phyloP scores from a whole-genome alignment of 176 grass and related monocot species.

The Musa acuminata region DNA sequence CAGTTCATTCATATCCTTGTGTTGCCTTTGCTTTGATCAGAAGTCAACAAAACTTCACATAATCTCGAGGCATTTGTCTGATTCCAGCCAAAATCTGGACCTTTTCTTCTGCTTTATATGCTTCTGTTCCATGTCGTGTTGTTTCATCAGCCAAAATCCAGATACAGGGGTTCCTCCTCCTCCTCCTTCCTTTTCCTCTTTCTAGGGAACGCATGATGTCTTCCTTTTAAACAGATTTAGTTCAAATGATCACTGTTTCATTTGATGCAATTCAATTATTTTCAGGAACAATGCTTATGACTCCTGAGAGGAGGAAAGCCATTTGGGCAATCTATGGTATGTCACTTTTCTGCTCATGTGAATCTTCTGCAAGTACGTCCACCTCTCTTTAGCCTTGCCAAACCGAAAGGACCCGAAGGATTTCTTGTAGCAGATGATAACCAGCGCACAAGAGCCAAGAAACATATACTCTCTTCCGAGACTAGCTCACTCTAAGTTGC shows the following conservation, averaged over 20 bases:
- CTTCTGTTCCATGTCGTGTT: neutral
- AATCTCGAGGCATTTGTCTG: neutral
- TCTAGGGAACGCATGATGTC: neutral
- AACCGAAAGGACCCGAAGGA: neutral
- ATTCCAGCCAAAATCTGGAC: neutral
- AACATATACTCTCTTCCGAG: too few species aligned
- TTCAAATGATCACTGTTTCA: neutral
- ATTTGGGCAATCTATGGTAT: slow-evolving; percentile 94
- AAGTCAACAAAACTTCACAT: neutral
- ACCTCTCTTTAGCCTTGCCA: neutral
- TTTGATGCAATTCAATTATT: neutral
- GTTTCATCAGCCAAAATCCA: neutral
- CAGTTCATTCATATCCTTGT: neutral
- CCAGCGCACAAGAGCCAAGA: too few species aligned
- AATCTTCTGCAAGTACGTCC: neutral
- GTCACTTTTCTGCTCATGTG: neutral
- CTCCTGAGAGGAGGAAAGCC: slow-evolving; percentile 70
- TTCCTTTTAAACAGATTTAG: neutral
- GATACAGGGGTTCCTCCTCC: neutral
- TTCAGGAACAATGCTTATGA: slow-evolving; percentile 87
- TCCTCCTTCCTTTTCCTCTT: neutral
- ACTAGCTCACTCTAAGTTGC: too few species aligned
- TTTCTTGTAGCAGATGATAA: neutral
- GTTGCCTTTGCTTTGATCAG: neutral
- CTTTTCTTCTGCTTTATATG: neutral